Evolutionary conservation across 208 protist species (phyloP).

Genomic region (Leishmania major): DNA sequence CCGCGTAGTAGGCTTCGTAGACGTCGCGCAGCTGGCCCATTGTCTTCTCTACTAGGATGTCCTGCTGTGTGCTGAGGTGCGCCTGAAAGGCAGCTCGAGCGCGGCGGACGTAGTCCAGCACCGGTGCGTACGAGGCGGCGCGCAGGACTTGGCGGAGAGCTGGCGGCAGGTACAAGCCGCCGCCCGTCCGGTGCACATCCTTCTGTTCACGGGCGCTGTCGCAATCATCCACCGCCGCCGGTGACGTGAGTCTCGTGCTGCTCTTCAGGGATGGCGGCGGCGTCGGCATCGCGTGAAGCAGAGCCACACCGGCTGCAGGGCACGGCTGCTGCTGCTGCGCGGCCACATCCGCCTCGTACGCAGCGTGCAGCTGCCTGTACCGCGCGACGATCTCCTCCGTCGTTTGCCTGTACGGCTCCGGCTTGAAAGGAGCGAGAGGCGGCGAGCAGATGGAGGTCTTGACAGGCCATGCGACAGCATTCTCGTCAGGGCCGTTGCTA

Average conservation of each 20-base stretch:
- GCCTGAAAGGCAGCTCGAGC: conserved; percentile 42
- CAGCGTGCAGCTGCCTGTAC: conserved; percentile 19
- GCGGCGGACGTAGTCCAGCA: conserved; percentile 48
- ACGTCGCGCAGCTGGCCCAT: conserved; percentile 36
- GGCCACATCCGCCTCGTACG: conserved; percentile 31
- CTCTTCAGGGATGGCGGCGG: conserved; percentile 10
- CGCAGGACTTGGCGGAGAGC: conserved; percentile 52
- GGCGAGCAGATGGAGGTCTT: neutral
- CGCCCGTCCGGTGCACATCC: neutral
- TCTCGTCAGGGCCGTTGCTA: neutral
- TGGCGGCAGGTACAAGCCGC: conserved; percentile 36
- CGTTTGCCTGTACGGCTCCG: conserved; percentile 13
- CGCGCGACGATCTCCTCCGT: conserved; percentile 25
- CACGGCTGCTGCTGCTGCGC: conserved; percentile 14
- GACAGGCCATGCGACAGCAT: neutral
- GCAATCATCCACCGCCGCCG: neutral
- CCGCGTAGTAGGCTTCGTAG: conserved; percentile 31
- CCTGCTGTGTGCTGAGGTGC: conserved; percentile 36
- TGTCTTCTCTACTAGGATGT: conserved; percentile 29
- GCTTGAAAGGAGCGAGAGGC: conserved; percentile 5
- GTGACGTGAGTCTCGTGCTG: neutral
- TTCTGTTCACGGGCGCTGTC: conserved; percentile 6
- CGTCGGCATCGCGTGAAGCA: neutral
- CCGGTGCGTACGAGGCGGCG: conserved; percentile 48
- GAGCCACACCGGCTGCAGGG: neutral